These are phyloP conservation scores for Penicillium simplicissimum DNA, from an alignment of 495 filamentous ascomycete genomes.

Conservation along the genomic window DNA sequence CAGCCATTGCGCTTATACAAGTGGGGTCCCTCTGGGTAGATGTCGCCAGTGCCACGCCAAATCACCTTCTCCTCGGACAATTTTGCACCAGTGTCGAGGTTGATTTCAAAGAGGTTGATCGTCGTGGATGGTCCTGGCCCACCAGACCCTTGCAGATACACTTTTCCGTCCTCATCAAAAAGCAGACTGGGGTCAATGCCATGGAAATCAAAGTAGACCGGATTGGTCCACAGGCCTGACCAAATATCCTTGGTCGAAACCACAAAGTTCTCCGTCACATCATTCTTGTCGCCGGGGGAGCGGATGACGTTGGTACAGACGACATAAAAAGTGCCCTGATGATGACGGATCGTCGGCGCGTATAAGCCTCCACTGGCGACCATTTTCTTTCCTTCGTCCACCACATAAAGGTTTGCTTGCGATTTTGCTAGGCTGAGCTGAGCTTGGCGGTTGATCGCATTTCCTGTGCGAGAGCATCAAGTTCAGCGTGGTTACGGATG, in stretches of 20 bases:
- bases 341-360: constrained; percentile 28
- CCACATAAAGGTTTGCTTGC: neutral
- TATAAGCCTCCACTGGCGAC: constrained; percentile 25
- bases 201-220: constrained; percentile 32
- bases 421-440: constrained; percentile 1
- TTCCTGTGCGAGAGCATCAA: neutral
- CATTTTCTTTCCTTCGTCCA: constrained; percentile 9
- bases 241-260: neutral
- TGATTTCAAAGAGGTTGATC: constrained; percentile 28
- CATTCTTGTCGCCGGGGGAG: neutral
- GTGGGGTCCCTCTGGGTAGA: neutral
- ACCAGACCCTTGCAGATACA: constrained; percentile 19
- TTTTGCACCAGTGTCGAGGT: neutral
- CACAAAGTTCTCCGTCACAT: constrained; percentile 1
- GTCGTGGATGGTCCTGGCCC: constrained; percentile 14
- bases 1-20: constrained; percentile 58
- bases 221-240: constrained; percentile 17
- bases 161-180: constrained; percentile 29
- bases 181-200: constrained; percentile 32
- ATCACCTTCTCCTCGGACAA: neutral
- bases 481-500: neutral
- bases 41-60: neutral
- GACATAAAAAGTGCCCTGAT: constrained; percentile 41
- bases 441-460: neutral
- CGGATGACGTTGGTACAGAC: constrained; percentile 36